These are phyloP conservation scores for Tillandsia fasciculata DNA, from an alignment of 176 grass and related monocot species.

Conservation along the genomic window DNA sequence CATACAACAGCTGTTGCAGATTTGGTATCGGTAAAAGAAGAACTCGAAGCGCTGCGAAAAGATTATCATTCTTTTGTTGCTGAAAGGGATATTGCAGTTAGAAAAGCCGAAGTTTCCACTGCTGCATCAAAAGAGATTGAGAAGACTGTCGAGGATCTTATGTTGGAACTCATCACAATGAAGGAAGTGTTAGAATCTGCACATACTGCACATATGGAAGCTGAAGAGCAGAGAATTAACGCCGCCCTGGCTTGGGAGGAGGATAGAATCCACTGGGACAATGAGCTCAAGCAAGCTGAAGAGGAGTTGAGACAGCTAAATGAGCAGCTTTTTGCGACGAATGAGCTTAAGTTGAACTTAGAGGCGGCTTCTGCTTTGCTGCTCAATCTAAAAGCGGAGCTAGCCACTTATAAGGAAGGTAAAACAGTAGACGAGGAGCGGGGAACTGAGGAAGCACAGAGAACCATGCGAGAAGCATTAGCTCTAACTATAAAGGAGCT, in stretches of 20 bases:
- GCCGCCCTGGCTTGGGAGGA: conserved; percentile 39
- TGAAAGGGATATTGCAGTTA: conserved; percentile 33
- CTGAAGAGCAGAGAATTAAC: conserved; percentile 49
- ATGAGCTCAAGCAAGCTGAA: conserved; percentile 53
- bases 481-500: conserved; percentile 36
- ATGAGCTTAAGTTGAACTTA: conserved; percentile 46
- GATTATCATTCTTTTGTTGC: conserved; percentile 42
- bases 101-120: conserved; percentile 33
- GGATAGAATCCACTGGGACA: conserved; percentile 46
- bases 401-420: conserved; percentile 33
- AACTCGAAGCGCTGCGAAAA: conserved; percentile 45
- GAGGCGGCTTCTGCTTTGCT: conserved; percentile 35
- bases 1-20: conserved; percentile 34
- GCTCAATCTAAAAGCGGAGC: conserved; percentile 30
- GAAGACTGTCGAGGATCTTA: conserved; percentile 47
- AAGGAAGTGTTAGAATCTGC: conserved; percentile 52
- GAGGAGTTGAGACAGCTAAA: conserved; percentile 37
- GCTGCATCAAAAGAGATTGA: conserved; percentile 41
- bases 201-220: conserved; percentile 48
- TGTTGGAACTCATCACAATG: conserved; percentile 35
- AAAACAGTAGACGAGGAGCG: conserved; percentile 7
- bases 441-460: conserved; percentile 8
- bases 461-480: conserved; percentile 5
- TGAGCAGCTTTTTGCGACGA: conserved; percentile 18
- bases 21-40: conserved; percentile 48